Conservation (phyloP, 2,329 filamentous ascomycete species). For the Pseudopithomyces maydicus region DNA sequence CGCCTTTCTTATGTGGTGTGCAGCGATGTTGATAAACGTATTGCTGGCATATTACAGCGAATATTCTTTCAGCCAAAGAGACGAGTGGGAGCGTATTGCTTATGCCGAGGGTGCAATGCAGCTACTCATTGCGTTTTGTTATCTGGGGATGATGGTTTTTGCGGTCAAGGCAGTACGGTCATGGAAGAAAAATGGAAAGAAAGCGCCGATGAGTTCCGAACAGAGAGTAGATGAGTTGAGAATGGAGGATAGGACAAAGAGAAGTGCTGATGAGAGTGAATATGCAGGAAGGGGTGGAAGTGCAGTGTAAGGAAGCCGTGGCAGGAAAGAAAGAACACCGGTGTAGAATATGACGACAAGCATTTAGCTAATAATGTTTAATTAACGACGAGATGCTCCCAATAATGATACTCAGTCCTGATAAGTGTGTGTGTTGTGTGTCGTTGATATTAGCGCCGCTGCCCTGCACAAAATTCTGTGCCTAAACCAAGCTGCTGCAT, state of each 20-base stretch:
- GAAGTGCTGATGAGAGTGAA: no score
- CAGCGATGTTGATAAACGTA: neutral
- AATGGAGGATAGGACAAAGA: neutral
- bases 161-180: constrained; percentile 8
- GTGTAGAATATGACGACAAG: no score
- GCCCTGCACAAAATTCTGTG: no score
- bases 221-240: neutral
- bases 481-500: no score
- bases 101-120: constrained; percentile 7
- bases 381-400: no score
- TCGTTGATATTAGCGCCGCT: no score
- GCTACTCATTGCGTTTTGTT: neutral
- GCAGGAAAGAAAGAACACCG: no score
- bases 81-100: neutral
- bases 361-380: no score
- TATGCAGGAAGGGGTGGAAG: no score
- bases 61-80: neutral
- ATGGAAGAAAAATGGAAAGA: constrained; percentile 3
- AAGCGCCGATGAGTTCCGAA: neutral
- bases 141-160: constrained; percentile 7
- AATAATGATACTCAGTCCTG: no score
- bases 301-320: no score
- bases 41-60: neutral
- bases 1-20: neutral
- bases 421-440: no score